A percentile compares a stretch with the other conserved stretches of the same genome.
These are phyloP conservation scores for Orbilia quercus DNA, from an alignment of 2,329 filamentous ascomycete species.

Conservation along the genomic window DNA sequence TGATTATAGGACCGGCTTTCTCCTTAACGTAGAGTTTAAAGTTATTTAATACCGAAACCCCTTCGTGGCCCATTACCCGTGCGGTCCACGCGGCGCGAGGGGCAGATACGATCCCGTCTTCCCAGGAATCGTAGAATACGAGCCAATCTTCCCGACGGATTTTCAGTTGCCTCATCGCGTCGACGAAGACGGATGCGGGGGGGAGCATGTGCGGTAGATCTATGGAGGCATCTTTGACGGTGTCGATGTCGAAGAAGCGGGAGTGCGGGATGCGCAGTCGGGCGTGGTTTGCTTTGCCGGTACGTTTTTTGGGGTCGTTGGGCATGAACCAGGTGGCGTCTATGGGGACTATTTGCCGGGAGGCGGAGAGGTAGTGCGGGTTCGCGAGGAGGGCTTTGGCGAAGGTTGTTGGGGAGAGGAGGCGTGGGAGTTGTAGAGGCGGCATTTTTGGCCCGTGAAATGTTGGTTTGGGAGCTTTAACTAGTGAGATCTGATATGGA, in stretches of 20 bases:
- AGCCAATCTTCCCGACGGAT: conserved; percentile 88
- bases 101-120: conserved; percentile 92
- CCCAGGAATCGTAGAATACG: conserved; percentile 92
- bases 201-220: conserved; percentile 98
- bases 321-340: conserved; percentile 97
- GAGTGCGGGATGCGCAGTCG: conserved; percentile 82
- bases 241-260: conserved; percentile 96
- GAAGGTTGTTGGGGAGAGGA: conserved; percentile 86
- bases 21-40: conserved; percentile 93
- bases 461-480: too few relatives aligned
- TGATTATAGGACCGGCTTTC: conserved; percentile 76
- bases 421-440: conserved; percentile 78
- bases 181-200: conserved; percentile 79
- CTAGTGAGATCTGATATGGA: neutral
- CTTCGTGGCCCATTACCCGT: conserved; percentile 85
- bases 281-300: conserved; percentile 61
- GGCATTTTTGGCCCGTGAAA: conserved; percentile 61
- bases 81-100: conserved; percentile 95
- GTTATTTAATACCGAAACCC: conserved; percentile 93
- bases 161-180: conserved; percentile 87
- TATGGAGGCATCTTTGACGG: conserved; percentile 84
- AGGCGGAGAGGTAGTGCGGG: conserved; percentile 80
- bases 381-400: conserved; percentile 84
- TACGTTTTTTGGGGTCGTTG: conserved; percentile 85
- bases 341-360: conserved; percentile 84